phyloP scores from a whole-genome alignment of 805 yeast species.

The Pichia scutulata region DNA sequence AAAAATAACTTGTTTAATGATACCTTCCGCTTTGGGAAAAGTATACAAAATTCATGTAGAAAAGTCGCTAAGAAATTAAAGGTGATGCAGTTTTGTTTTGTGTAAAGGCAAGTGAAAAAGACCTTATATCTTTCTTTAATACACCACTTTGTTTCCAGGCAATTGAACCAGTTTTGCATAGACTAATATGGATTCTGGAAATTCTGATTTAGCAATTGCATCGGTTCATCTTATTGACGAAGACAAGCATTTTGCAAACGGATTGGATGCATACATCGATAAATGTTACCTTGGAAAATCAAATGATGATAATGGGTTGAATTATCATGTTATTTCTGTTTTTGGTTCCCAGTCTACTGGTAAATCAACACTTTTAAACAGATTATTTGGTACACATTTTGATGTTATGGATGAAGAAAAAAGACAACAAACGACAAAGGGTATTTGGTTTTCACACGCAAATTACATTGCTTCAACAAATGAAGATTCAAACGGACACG shows the following conservation, averaged over 20 bases:
- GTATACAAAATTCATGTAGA: neutral
- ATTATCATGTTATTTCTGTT: slow-evolving; percentile 88
- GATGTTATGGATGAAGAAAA: slow-evolving; percentile 87
- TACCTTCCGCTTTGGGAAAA: neutral
- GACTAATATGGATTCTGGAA: neutral
- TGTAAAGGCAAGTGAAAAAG: neutral
- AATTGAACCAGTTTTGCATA: neutral
- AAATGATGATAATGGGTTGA: slow-evolving; percentile 43
- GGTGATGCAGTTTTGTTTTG: neutral
- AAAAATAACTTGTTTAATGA: too few species aligned
- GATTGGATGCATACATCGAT: slow-evolving; percentile 26
- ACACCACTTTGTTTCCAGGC: neutral
- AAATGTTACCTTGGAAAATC: slow-evolving; percentile 16
- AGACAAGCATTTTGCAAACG: slow-evolving; percentile 41
- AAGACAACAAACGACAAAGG: slow-evolving; percentile 88
- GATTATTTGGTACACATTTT: slow-evolving; percentile 76
- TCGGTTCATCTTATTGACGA: slow-evolving; percentile 62
- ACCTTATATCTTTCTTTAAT: too few species aligned
- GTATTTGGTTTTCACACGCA: slow-evolving; percentile 69
- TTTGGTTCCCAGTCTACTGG: slow-evolving; percentile 98
- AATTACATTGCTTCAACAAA: slow-evolving; percentile 27
- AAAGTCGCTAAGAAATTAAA: neutral
- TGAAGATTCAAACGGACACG: slow-evolving; percentile 3
- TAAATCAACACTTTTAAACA: slow-evolving; percentile 84
- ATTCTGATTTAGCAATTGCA: neutral